Base-by-base conservation (phyloP, 2,329 filamentous ascomycete genomes). In the Pleoardoris graminearum region DNA sequence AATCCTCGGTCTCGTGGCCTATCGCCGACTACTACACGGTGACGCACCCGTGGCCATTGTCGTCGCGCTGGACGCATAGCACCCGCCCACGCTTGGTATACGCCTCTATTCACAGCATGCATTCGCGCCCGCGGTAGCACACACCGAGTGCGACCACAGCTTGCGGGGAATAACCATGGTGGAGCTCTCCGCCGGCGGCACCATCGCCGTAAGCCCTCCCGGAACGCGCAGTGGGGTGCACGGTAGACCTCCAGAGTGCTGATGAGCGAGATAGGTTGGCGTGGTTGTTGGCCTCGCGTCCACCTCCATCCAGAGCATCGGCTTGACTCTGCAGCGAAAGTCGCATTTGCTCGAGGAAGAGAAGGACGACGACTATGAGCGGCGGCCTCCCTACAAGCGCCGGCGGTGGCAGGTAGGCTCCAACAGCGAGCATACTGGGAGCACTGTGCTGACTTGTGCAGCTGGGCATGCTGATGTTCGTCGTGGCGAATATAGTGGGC, bases 291-390 rank as follows among this genome's bases (percentile, higher is more conserved):
- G 94, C 65, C 83, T 99, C 60, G 74, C 97, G 63, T 97, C 93
- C 53, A 97, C 94, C 54, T 94, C 91, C 72, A 85, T 97, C 21
- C 94, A 99, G 75, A 96, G 92, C 73, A 81, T 99, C 66, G 94
- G 94, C 61, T 83, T 99, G 60, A 99, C 94, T 27, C 82, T 99
- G 22, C 94, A 99, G 77, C 90, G 94, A 72, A 97, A 99, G 77
- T 97, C 94, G 59, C 94, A 99, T 77, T 88, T 99, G 62, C 86
- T 97, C 69, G 94, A 99, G 79, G 94, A 99, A 77, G 91, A 95
- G 78, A 96, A 96, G 75, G 84, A 85, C 46, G 79, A 82, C 25
- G 87, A 90, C 72, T 85, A 94, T 75, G 79, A 87, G 54, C 87
- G 89, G 62, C 83, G 93, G 56, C 93, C 94, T 38, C 91, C 94